Evolutionary conservation across 805 yeast genomes (phyloP).

Genomic region (Tetrapisispora namnaoensis): DNA sequence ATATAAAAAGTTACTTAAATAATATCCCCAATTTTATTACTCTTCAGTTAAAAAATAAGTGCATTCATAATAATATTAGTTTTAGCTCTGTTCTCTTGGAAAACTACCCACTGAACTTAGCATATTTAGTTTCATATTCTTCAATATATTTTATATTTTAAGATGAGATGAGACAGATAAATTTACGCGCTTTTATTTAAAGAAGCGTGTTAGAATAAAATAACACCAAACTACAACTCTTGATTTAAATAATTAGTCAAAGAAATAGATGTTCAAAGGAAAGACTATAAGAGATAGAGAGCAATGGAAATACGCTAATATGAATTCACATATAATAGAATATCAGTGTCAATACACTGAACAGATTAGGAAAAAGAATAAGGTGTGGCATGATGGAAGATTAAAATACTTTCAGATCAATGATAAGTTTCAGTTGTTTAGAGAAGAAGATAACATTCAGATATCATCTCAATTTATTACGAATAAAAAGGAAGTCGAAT

Average conservation of each 20-base stretch:
- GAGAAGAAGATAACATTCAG: conserved; percentile 16
- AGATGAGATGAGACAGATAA: background rate
- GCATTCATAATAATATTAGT: too few relatives aligned
- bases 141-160: too few relatives aligned
- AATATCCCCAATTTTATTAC: too few relatives aligned
- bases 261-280: background rate
- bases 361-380: conserved; percentile 26
- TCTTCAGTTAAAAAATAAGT: too few relatives aligned
- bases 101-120: too few relatives aligned
- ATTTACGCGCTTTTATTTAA: background rate
- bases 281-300: background rate
- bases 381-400: conserved; percentile 29
- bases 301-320: background rate
- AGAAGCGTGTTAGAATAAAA: background rate
- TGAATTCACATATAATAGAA: conserved; percentile 18
- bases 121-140: too few relatives aligned
- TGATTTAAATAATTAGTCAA: background rate
- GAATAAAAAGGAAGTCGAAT: conserved; percentile 14
- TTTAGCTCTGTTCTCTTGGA: too few relatives aligned
- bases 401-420: conserved; percentile 16
- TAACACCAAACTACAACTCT: background rate
- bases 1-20: too few relatives aligned
- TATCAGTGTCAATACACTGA: conserved; percentile 26
- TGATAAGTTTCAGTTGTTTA: conserved; percentile 17
- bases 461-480: conserved; percentile 20